Percentiles rank a stretch among this genome's conserved stretches.
These are phyloP conservation scores for Fusarium sp. DNA, from an alignment of 2,329 filamentous ascomycete species.

Conservation along the genomic window DNA sequence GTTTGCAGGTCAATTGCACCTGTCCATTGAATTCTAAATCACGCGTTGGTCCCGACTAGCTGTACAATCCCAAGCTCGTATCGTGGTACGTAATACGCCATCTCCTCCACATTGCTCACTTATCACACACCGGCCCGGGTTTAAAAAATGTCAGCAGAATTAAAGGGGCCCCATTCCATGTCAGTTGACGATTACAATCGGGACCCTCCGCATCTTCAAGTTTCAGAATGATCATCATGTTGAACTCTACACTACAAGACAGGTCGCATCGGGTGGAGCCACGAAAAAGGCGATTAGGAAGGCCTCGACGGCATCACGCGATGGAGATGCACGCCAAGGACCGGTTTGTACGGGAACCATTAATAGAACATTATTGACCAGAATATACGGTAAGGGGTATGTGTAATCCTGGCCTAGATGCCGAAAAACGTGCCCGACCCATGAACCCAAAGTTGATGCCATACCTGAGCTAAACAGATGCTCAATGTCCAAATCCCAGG, in stretches of 20 bases:
- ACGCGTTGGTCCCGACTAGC: neutral
- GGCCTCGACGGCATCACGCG: neutral
- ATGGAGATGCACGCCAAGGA: slow-evolving; percentile 1
- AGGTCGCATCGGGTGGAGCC: neutral
- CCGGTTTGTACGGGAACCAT: slow-evolving; percentile 6
- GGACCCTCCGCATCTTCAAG: neutral
- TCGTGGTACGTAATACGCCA: neutral
- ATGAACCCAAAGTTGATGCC: neutral
- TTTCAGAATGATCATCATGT: neutral
- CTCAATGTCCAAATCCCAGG: neutral
- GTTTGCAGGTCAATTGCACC: neutral
- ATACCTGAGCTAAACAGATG: neutral
- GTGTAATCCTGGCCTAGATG: slow-evolving; percentile 39
- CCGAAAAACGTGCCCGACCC: slow-evolving; percentile 21
- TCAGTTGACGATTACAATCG: neutral
- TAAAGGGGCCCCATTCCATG: neutral
- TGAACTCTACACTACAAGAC: neutral
- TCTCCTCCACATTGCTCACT: neutral
- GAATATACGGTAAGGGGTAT: slow-evolving; percentile 44
- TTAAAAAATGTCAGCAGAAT: neutral
- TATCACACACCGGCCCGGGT: neutral
- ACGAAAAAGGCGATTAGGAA: neutral
- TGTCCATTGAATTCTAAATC: neutral
- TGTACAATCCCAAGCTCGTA: neutral
- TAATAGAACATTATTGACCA: slow-evolving; percentile 36